Evolutionary conservation across 306 rosid species (phyloP), one percentile per base, ranked within the genome.

Genomic region (Glycine tomentella): DNA sequence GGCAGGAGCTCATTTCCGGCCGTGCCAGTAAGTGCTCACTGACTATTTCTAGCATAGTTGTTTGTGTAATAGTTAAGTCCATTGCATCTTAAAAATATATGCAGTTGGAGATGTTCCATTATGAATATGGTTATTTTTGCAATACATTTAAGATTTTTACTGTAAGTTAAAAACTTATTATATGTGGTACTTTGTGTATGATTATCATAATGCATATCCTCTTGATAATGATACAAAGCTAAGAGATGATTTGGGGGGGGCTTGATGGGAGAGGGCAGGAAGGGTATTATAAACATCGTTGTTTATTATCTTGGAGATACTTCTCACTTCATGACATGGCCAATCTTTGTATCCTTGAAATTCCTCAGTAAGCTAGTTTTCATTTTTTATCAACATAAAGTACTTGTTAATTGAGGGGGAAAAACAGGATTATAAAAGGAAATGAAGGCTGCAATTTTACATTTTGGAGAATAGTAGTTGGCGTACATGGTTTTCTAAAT

Each of bases 1-100:
- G 80, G 81, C 46, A 82, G 88, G 62, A 88, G 13, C 84, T 69
- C 94, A 53, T 64, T 85, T 82, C 97, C 88, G 9, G 69, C 89
- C 0, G 74, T 90, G 50, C 90, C 92, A 68, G 98, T 94, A 78
- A 87, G 90, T 76, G 52, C 72, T 70, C 17, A 4, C 34, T 51
- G 15, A 69, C 74, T 69, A 56, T 59, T 53, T 72, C 20, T 63
- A 12, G 73, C 79, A 20, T 80, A 50, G 48, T 42, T 77, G 38
- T 59, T 59, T 12, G 44, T 51, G 31, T 53, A 44, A 48, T 73
- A 44, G 67, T 74, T 58, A 36, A 58, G 69, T 65, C 74, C 42
- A 4, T 69, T 48, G 7, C 4, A 73, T 74, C 66, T 66, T 74
- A 49, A 65, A 69, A 57, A 20, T 58, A 9, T 44, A 73, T 38